phyloP scores from a whole-genome alignment of 768 basidiomycete genomes.

The Calvatia gigantea region DNA sequence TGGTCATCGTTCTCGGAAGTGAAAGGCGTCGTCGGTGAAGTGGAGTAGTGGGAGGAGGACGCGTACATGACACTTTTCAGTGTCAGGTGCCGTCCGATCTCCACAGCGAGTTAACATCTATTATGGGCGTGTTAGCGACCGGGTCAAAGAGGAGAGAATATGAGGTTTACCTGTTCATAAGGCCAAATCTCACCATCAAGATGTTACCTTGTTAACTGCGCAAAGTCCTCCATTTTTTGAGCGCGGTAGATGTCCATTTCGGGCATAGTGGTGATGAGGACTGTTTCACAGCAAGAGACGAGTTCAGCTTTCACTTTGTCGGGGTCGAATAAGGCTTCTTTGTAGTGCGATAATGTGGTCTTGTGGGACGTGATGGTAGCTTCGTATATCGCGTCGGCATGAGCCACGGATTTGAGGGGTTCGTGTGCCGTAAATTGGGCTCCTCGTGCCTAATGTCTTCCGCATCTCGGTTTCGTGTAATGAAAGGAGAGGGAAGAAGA shows the following conservation, averaged over 20 bases:
- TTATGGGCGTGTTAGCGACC: too few relatives aligned
- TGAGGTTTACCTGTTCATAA: conserved; percentile 68
- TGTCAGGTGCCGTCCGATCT: too few relatives aligned
- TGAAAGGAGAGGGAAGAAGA: too few relatives aligned
- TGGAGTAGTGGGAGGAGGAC: too few relatives aligned
- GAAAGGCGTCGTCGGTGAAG: too few relatives aligned
- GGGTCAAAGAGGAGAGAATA: background rate
- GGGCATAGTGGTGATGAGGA: conserved; percentile 83
- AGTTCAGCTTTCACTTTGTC: conserved; percentile 60
- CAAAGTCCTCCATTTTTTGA: conserved; percentile 72
- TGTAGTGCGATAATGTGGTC: conserved; percentile 61
- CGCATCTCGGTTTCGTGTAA: too few relatives aligned
- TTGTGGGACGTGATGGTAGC: conserved; percentile 75
- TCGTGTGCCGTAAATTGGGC: conserved; percentile 70
- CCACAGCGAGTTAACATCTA: too few relatives aligned
- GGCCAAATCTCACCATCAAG: conserved; percentile 76
- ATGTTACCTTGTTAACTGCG: conserved; percentile 54
- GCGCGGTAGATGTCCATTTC: conserved; percentile 80
- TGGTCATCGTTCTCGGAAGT: too few relatives aligned
- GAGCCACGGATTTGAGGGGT: conserved; percentile 73
- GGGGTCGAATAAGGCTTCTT: conserved; percentile 37
- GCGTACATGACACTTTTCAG: too few relatives aligned
- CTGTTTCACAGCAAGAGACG: conserved; percentile 78
- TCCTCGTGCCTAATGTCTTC: too few relatives aligned
- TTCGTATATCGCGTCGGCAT: conserved; percentile 64